phyloP scores from a whole-genome alignment of 495 filamentous ascomycete species.

The Penicillium desertorum region DNA sequence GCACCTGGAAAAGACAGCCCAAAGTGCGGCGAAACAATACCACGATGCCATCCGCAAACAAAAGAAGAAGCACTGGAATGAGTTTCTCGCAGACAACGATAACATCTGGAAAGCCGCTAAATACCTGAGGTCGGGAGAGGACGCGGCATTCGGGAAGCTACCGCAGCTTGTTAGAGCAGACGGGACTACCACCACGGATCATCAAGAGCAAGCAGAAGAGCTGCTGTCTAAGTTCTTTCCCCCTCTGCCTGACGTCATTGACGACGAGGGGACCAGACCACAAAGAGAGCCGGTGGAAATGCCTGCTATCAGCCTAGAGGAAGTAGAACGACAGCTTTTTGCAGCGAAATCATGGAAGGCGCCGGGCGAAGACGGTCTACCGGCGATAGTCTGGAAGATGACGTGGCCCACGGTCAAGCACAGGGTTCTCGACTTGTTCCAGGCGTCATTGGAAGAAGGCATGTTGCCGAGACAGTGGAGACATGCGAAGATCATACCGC shows the following conservation, averaged over 20 bases:
- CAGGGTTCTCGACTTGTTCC: conserved; percentile 22
- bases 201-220: background rate
- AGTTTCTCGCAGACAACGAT: conserved; percentile 28
- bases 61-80: conserved; percentile 30
- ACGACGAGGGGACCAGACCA: conserved; percentile 22
- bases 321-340: conserved; percentile 21
- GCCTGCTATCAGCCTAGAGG: conserved; percentile 22
- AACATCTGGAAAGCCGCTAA: conserved; percentile 30
- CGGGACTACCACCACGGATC: too few species aligned
- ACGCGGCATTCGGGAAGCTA: conserved; percentile 21
- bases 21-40: conserved; percentile 24
- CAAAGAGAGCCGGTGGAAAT: conserved; percentile 23
- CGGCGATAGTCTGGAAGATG: conserved; percentile 30
- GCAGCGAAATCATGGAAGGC: conserved; percentile 20
- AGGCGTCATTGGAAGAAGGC: conserved; percentile 21
- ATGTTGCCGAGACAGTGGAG: background rate
- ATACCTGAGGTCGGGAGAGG: conserved; percentile 25
- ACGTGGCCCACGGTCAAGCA: conserved; percentile 32
- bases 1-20: conserved; percentile 20
- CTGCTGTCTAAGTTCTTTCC: too few species aligned
- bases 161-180: background rate
- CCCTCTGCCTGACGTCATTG: conserved; percentile 18
- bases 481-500: too few species aligned
- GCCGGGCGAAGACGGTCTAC: conserved; percentile 12
- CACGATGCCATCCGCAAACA: conserved; percentile 26